A percentile compares a stretch with the other conserved stretches of the same genome.
phyloP scores from a whole-genome alignment of 2,329 filamentous ascomycete species.

The Fusarium sp. region DNA sequence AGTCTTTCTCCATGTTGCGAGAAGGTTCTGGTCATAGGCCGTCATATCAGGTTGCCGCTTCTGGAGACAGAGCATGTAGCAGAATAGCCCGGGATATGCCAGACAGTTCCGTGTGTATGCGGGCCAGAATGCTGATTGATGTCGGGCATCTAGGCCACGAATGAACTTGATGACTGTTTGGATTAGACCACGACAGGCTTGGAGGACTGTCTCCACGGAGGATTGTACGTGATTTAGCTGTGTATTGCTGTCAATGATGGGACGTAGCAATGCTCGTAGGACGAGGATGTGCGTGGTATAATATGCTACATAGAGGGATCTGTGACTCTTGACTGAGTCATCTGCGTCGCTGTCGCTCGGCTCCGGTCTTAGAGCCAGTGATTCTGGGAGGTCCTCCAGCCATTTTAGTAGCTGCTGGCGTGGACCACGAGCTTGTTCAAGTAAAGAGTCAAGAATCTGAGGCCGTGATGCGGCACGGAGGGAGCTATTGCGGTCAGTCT shows the following conservation, averaged over 20 bases:
- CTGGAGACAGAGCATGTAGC: conserved; percentile 1
- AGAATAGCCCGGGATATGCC: not conserved
- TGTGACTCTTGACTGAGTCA: not conserved
- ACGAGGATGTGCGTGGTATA: not conserved
- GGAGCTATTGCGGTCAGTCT: not conserved
- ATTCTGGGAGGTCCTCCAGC: not conserved
- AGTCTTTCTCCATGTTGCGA: not conserved
- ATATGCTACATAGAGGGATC: not conserved
- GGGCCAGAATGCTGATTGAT: not conserved
- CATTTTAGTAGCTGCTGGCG: not conserved
- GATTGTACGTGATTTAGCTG: not conserved
- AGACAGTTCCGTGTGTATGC: not conserved
- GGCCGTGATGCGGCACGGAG: not conserved
- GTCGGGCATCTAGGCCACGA: not conserved
- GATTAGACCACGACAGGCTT: not conserved
- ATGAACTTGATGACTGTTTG: conserved; percentile 11
- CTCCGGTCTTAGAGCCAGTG: not conserved
- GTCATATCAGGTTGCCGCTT: not conserved
- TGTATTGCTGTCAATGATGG: not conserved
- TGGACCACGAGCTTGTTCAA: not conserved
- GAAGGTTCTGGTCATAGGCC: not conserved
- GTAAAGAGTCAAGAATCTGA: not conserved
- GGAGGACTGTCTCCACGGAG: not conserved
- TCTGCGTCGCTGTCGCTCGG: not conserved
- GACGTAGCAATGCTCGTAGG: not conserved